Base-by-base conservation (phyloP, 176 grass and related monocot genomes). In the Metroxylon sagu region DNA sequence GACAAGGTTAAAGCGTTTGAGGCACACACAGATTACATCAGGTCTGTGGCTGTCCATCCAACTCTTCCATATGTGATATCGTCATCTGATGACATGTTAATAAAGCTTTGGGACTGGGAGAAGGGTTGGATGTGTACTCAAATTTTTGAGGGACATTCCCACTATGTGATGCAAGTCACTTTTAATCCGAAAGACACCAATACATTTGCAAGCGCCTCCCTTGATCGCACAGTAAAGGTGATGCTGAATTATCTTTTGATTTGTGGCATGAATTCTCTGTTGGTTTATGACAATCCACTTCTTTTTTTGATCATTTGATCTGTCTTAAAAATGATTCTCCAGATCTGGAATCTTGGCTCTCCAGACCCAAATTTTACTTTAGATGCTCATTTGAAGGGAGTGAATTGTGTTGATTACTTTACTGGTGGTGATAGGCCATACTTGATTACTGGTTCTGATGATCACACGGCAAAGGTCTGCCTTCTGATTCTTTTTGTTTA, bases 331-430 rank as follows among this genome's bases (percentile, higher is more conserved):
- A 43, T 43, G 35, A 67, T 68, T 79, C 57, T 62, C 1, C 81
- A 97, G 93, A 97, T 97, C 65, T 97, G 93, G 93, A 97, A 85
- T 91, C 77, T 97, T 74, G 93, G 87, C 59, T 97, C 93, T 60
- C 93, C 93, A 60, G 93, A 97, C 77, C 93, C 93, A 43, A 97
- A 97, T 59, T 97, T 97, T 62, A 97, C 93, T 5, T 62, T 97
- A 17, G 93, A 97, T 88, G 93, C 87, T 52, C 93, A 97, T 62
- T 80, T 84, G 23, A 97, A 97, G 71, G 93, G 93, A 59, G 93
- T 97, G 77, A 97, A 97, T 60, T 97, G 93, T 71, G 84, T 97
- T 73, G 93, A 97, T 76, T 97, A 97, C 70, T 97, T 97, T 53
- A 88, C 93, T 80, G 93, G 93, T 70, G 93, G 93, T 64, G 93